These are phyloP conservation scores for Schwanniomyces pseudopolymorphus DNA, from an alignment of 805 yeast species.

Conservation along the genomic window DNA sequence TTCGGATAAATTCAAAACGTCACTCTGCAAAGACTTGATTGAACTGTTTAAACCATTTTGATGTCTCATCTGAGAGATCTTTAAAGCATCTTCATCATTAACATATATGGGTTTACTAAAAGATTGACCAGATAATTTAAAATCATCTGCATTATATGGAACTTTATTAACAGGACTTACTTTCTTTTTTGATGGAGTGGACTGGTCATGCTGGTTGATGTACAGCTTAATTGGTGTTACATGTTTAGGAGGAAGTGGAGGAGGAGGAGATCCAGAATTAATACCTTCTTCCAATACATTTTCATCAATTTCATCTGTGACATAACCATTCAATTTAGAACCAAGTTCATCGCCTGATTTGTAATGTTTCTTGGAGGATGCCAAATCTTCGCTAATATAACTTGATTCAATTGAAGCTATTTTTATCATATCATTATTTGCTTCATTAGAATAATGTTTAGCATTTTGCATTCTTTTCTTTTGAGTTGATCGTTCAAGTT, in stretches of 20 bases:
- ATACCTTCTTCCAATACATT: slow-evolving; percentile 14
- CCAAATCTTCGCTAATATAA: slow-evolving; percentile 34
- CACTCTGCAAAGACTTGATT: slow-evolving; percentile 43
- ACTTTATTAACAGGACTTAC: slow-evolving; percentile 9
- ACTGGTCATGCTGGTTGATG: neutral
- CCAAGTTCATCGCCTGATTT: slow-evolving; percentile 36
- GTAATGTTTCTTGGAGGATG: slow-evolving; percentile 31
- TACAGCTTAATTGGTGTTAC: slow-evolving; percentile 11
- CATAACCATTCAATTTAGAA: slow-evolving; percentile 24
- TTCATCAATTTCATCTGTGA: slow-evolving; percentile 19
- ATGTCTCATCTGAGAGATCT: slow-evolving; percentile 26
- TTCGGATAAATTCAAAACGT: slow-evolving; percentile 56
- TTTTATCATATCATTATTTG: slow-evolving; percentile 1
- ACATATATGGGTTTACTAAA: slow-evolving; percentile 11
- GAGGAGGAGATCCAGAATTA: slow-evolving; percentile 15
- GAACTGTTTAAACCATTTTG: slow-evolving; percentile 41
- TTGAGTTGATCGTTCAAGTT: slow-evolving; percentile 23
- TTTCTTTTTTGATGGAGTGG: slow-evolving; percentile 2
- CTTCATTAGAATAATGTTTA: neutral
- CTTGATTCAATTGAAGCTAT: slow-evolving; percentile 24
- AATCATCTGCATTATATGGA: slow-evolving; percentile 41
- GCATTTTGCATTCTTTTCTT: slow-evolving; percentile 1
- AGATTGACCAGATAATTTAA: slow-evolving; percentile 26
- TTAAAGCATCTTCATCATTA: slow-evolving; percentile 27
- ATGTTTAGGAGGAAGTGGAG: slow-evolving; percentile 40